Conservation (phyloP, 1,284 basidiomycete genomes). For the Sphaerobolus stellatus region DNA sequence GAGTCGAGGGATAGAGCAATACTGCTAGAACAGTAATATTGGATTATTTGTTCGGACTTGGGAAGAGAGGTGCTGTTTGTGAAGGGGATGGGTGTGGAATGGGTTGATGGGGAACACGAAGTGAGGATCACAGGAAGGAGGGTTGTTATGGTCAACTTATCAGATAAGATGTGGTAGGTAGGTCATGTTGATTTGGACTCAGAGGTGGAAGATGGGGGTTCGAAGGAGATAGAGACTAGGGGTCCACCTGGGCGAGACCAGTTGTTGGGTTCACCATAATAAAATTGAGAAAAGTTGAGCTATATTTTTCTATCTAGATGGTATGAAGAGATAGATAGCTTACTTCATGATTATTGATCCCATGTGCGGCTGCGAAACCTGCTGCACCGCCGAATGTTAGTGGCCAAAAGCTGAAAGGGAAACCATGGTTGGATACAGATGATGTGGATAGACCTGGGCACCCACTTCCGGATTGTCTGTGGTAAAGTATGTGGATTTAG, state of each 20-base stretch:
- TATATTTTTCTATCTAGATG: too few relatives aligned
- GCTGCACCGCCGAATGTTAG: slow-evolving; percentile 47
- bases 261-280: slow-evolving; percentile 58
- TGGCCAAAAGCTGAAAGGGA: slow-evolving; percentile 63
- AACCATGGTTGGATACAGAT: slow-evolving; percentile 46
- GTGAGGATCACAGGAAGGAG: slow-evolving; percentile 47
- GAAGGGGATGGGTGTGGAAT: slow-evolving; percentile 7
- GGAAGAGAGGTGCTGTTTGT: too few relatives aligned
- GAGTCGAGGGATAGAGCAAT: slow-evolving; percentile 48
- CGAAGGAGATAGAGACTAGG: slow-evolving; percentile 50
- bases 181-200: slow-evolving; percentile 39
- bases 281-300: not conserved
- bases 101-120: slow-evolving; percentile 40
- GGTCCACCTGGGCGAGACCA: slow-evolving; percentile 58
- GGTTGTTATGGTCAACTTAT: slow-evolving; percentile 52
- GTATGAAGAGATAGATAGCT: not conserved
- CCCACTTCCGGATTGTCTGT: slow-evolving; percentile 60
- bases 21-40: slow-evolving; percentile 30
- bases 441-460: slow-evolving; percentile 47
- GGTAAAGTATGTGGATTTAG: too few relatives aligned
- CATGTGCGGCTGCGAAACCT: slow-evolving; percentile 17
- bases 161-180: slow-evolving; percentile 58
- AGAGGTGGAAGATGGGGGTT: too few relatives aligned
- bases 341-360: not conserved
- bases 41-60: slow-evolving; percentile 25